These are phyloP conservation scores for Phialemoniopsis sp. DNA, from an alignment of 2,329 filamentous ascomycete genomes.

Conservation along the genomic window DNA sequence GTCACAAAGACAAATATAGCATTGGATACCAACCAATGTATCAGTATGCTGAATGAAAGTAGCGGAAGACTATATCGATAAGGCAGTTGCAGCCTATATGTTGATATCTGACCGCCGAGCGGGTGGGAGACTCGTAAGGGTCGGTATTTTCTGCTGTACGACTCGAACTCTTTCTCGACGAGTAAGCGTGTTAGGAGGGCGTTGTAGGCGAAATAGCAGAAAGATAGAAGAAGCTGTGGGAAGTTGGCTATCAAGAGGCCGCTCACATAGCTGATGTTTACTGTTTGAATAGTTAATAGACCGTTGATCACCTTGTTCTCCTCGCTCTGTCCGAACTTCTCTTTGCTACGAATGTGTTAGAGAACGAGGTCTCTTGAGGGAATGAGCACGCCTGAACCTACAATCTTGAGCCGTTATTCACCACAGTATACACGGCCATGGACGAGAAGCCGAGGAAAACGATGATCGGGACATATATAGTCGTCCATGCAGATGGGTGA, in stretches of 20 bases:
- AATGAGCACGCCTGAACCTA: too few species aligned
- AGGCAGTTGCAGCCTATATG: constrained; percentile 39
- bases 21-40: constrained; percentile 47
- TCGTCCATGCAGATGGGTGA: too few species aligned
- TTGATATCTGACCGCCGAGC: constrained; percentile 16
- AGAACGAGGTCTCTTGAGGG: too few species aligned
- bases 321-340: constrained; percentile 9
- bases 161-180: constrained; percentile 39
- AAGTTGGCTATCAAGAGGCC: constrained; percentile 37
- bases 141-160: constrained; percentile 26
- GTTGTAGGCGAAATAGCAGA: constrained; percentile 41
- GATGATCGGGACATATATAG: too few species aligned
- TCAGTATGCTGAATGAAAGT: constrained; percentile 21
- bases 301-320: constrained; percentile 7
- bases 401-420: too few species aligned
- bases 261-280: constrained; percentile 22
- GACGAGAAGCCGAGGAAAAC: too few species aligned
- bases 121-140: constrained; percentile 36
- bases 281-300: constrained; percentile 11
- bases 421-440: too few species aligned
- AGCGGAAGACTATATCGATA: constrained; percentile 37
- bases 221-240: constrained; percentile 39
- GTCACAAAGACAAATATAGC: too few species aligned
- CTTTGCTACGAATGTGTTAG: constrained; percentile 8
- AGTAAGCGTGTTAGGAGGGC: constrained; percentile 39